A percentile compares a stretch with the other conserved stretches of the same genome.
These are phyloP conservation scores for Sideroxylon spinosum DNA, from an alignment of 179 eudicot genomes.

Conservation along the genomic window DNA sequence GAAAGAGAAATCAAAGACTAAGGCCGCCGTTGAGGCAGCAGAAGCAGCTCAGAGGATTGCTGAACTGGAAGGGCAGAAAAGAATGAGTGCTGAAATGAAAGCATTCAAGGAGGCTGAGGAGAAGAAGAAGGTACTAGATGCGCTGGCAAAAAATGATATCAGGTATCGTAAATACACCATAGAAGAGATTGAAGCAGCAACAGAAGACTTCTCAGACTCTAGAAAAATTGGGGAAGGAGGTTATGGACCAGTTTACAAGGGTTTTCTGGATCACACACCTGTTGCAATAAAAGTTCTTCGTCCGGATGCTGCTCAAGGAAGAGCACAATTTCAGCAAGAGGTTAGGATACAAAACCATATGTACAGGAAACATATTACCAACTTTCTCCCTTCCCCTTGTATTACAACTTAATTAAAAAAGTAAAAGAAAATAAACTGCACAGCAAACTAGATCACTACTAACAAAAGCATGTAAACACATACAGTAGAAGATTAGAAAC, in stretches of 20 bases:
- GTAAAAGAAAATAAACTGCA: neutral
- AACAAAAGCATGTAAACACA: neutral
- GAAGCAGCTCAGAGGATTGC: conserved; percentile 52
- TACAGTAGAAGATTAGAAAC: neutral
- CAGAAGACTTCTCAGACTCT: conserved; percentile 33
- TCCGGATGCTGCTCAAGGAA: conserved; percentile 60
- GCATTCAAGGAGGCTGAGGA: conserved; percentile 48
- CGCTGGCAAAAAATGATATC: conserved; percentile 27
- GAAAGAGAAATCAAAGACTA: conserved; percentile 45
- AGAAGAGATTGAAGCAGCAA: conserved; percentile 53
- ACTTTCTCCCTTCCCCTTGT: neutral
- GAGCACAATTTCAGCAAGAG: conserved; percentile 61
- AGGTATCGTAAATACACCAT: conserved; percentile 49
- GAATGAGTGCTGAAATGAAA: conserved; percentile 39
- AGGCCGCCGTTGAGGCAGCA: conserved; percentile 47
- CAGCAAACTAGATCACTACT: neutral
- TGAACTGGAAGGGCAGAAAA: conserved; percentile 42
- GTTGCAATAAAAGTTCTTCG: conserved; percentile 55
- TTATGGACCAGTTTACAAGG: conserved; percentile 53
- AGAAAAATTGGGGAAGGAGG: conserved; percentile 61
- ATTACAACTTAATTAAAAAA: neutral
- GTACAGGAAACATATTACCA: neutral
- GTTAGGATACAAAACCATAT: conserved; percentile 14
- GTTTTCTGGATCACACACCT: conserved; percentile 43
- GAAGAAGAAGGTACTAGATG: conserved; percentile 34